Base-by-base conservation (phyloP, 139 green algal species). In the Chlorokybus atmophyticus region DNA sequence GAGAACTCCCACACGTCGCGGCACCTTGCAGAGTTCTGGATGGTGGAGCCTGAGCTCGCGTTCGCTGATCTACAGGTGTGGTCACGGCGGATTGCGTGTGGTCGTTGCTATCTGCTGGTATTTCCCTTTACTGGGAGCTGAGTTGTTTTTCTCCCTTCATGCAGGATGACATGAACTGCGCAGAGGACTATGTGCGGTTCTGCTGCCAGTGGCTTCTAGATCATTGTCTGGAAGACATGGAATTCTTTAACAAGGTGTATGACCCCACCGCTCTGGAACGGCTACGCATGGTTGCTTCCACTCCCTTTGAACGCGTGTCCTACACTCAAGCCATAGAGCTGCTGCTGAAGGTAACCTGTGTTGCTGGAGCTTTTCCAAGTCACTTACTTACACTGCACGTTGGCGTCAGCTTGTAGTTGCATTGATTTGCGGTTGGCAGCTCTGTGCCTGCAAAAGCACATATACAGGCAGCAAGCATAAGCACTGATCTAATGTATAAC, bases 311-410 rank as follows among this genome's bases (percentile, higher is more conserved):
- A 54, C 75, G 87, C 14, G 53, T 89, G 39, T 82, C 75, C 7
- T 98, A 98, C 79, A 96, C 91, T 4, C 85, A 95, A 32, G 87
- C 83, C 21, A 83, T 98, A 7, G 83, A 87, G 48, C 65, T 94
- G 39, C 76, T 97, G 62, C 44, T 52, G 6, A 52, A 52, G n/a
- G 44, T 55, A 29, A n/a, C n/a, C n/a, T n/a, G 35, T 44, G 35
- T 44, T 44, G 35, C 14, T 44, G n/a, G n/a, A n/a, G n/a, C n/a
- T 44, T 10, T 44, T 10, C 35, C 35, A 44, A 21, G 14, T 14
- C 35, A 10, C 14, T 44, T 44, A 21, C 14, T 44, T 44, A 44
- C 35, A 10, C 35, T 44, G 10, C 35, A 44, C 35, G 10, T 14
- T 44, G 10, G 10, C 35, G 10, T 14, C 35, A n/a, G n/a, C n/a